Evolutionary conservation across 441 rosid species (phyloP), one percentile per base, ranked within the genome.

Genomic region (Pelargonium australe): DNA sequence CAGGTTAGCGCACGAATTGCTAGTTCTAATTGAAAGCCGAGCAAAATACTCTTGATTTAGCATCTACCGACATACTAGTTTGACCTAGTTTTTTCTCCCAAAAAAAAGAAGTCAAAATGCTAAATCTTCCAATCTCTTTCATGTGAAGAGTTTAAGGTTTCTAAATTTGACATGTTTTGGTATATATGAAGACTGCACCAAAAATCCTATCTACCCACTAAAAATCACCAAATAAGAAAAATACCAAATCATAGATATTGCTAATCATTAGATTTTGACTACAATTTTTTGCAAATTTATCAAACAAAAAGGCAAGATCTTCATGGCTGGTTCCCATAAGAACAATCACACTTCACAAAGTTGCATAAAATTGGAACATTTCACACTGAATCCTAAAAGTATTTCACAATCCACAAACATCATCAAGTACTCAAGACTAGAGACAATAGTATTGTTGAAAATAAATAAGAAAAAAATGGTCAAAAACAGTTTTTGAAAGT

Each of bases 151-250:
- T 57, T 57, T 57, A 57, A 57, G 7, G 12, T 57, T 57, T 57
- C 62, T 57, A 17, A 57, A 57, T 17, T 57, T 57, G 28, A 57
- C 62, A 57, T 37, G 14, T 55, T 2, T 57, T 57, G 16, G 62
- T 9, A 57, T 2, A 19, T 7, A 57, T 57, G 19, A 9, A 23
- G 25, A 8, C 0, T 57, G 28, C 62, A 37, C 28, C 3, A 57
- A 57, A 57, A 57, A 57, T 57, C 62, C 62, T 57, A 57, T 57
- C 62, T 57, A 57, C 62, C 62, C 62, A 57, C 62, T 57, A 57
- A 19, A 37, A 57, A 57, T 23, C 12, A 57, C 62, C 28, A 57
- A 57, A 37, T 37, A 37, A 37, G 41, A 37, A 37, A 57, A 57
- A 17, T 23, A 57, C 62, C 8, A 57, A 57, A 57, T 57, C 62